Base-by-base conservation (phyloP, 2,329 filamentous ascomycete species). In the Fusarium devonianum region DNA sequence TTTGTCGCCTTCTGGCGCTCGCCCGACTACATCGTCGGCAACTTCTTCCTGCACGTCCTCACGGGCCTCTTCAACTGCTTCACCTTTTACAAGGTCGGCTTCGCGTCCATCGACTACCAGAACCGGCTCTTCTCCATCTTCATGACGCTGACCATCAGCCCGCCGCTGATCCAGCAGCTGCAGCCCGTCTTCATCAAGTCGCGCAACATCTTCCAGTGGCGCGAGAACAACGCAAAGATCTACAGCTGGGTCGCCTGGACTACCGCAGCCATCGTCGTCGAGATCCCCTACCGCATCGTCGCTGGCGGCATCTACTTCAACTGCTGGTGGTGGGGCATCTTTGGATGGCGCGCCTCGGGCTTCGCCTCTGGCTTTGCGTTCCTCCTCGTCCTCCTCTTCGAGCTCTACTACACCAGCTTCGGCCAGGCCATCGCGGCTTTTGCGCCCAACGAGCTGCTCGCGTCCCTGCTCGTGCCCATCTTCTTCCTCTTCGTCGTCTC, bases 141-240 rank as follows among this genome's bases (percentile, higher is more conserved):
- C 71, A 85, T 91, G 79, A 88, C 87, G 0, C 76, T 92, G 4
- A 90, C 86, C 6, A 89, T 94, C 56, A 81, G 82, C 1, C 88
- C 88, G 1, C 86, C 87, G 0, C 74, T 92, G 1, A 89, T 92
- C 49, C 87, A 92, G 62, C 88, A 92, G 61, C 76, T 92, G 0
- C 87, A 92, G 64, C 89, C 89, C 1, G 81, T 83, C 5, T 92
- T 88, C 66, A 73, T 91, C 40, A 75, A 81, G 49, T 81, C 84
- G 33, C 79, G 88, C 4, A 77, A 81, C 22, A 77, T 93, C 18
- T 94, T 89, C 72, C 75, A 87, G 67, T 83, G 80, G 2, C 81
- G 90, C 5, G 90, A 94, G 68, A 81, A 85, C 37, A 89, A 83
- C n/a, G 83, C 87, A 12, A 91, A 91, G 68, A 90, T 91, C 18